Base-by-base conservation (phyloP, 1,139 yeast species). In the Saccharomyces hybrid region DNA sequence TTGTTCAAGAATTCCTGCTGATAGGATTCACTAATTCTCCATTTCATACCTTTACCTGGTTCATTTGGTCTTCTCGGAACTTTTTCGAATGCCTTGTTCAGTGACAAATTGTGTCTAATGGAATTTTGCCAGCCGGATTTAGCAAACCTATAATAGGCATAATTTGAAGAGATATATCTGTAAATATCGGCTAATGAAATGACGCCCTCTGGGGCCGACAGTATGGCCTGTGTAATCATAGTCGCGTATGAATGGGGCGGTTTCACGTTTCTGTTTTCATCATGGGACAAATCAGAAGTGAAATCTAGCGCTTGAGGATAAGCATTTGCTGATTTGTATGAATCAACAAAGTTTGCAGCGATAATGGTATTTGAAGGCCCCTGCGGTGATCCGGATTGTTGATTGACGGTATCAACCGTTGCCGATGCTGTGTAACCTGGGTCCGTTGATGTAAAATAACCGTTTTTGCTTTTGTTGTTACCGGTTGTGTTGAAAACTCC, bases 11-110 rank as follows among this genome's bases (percentile, higher is more conserved):
- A 91, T 60, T 95, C 99, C 52, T 83, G 84, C 64, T 87, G 85
- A 68, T 87, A 90, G 49, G 84, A 76, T 48, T 88, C 95, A 60
- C 90, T 83, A 56, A 93, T 91, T 72, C 90, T 95, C 99, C 99
- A 93, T 72, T 93, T 93, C 96, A 93, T 93, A 59, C 99, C 99
- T 71, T 93, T 93, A 31, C 99, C 99, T 0, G 99, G 97, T 71
- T 93, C 98, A 69, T 89, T 87, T 16, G 96, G 93, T 69, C 88
- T 82, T 65, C 99, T 79, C 26, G 99, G 96, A 27, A 91, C 97
- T 72, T 93, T 93, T 67, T 91, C 98, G 68, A 88, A 88, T 8
- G 95, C 93, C 69, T 88, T 88, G 69, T 87, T 88, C 53, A 88
- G 73, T 2, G 95, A 86, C 49, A 88, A 71, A 67, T 88, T 88